Evolutionary conservation across 2,329 filamentous ascomycete genomes (phyloP).

Genomic region (Ustulina deusta): DNA sequence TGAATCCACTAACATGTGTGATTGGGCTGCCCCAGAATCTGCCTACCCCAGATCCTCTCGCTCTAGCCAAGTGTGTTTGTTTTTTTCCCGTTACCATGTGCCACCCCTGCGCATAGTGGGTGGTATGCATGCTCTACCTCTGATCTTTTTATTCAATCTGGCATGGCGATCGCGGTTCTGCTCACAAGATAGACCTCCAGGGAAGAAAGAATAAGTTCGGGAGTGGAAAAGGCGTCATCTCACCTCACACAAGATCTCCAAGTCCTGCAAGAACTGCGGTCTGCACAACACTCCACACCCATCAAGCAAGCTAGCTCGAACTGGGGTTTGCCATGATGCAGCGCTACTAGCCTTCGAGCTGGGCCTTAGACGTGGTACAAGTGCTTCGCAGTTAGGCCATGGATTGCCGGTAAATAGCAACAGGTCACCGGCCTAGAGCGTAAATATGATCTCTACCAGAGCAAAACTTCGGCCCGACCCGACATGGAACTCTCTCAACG

Average conservation of each 20-base stretch:
- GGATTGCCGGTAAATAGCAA: slow-evolving; percentile 29
- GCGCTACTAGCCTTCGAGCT: slow-evolving; percentile 8
- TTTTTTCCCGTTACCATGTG: slow-evolving; percentile 48
- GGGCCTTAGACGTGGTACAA: slow-evolving; percentile 43
- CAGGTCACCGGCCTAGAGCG: slow-evolving; percentile 35
- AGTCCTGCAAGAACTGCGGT: slow-evolving; percentile 52
- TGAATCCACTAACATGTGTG: slow-evolving; percentile 15
- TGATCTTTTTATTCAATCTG: slow-evolving; percentile 40
- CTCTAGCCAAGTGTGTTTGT: slow-evolving; percentile 37
- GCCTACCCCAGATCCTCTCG: slow-evolving; percentile 38
- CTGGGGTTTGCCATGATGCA: slow-evolving; percentile 24
- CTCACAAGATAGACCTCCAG: slow-evolving; percentile 29
- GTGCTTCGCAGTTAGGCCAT: slow-evolving; percentile 39
- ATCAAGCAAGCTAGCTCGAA: slow-evolving; percentile 35
- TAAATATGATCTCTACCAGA: slow-evolving; percentile 12
- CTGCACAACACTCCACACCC: slow-evolving; percentile 49
- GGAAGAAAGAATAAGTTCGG: slow-evolving; percentile 37
- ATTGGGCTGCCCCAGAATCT: slow-evolving; percentile 11
- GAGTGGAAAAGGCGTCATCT: slow-evolving; percentile 56
- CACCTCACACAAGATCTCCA: slow-evolving; percentile 66
- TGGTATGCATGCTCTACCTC: slow-evolving; percentile 44
- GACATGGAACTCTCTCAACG: slow-evolving; percentile 23
- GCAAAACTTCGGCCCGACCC: slow-evolving; percentile 35
- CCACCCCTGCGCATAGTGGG: slow-evolving; percentile 48
- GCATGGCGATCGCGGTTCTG: slow-evolving; percentile 37